Base-by-base conservation (phyloP, 495 filamentous ascomycete genomes). In the Niebla homalea region DNA sequence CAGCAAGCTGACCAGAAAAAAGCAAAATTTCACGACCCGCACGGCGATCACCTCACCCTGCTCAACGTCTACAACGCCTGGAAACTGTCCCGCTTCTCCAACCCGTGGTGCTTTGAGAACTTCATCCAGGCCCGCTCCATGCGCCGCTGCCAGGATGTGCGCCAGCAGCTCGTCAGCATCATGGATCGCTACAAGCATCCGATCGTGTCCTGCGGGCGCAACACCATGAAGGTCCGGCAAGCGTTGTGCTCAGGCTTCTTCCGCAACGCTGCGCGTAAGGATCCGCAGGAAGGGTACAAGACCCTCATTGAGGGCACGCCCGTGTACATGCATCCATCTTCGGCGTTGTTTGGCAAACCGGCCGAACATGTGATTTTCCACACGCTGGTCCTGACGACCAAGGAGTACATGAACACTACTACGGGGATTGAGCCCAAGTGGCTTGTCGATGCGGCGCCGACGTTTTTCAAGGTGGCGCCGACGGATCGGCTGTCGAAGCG, bases 51-150 rank as follows among this genome's bases (percentile, higher is more conserved):
- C 60, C 69, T 97, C 3, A 99, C 92, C 2, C 70, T 97, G 0
- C 75, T 99, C 23, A 97, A 97, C 60, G 93, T 97, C 2, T 99
- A 95, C 73, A 94, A 95, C 58, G 79, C 72, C 14, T 99, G 92
- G 92, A 94, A 93, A 61, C 68, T 79, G 14, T 83, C 77, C 54
- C 83, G 80, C 8, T 94, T 80, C 64, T 79, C 78, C 40, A 87
- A 79, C 46, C 77, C 92, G 2, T 99, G 93, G 93, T 97, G 93
- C 58, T 87, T 85, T 49, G 93, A 99, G 57, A 96, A 99, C 62
- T 99, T 93, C 66, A 93, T 99, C 58, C 92, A 99, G 60, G 87
- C 85, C 5, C 78, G 88, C 5, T 76, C 76, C 12, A 94, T 99
- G 75, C 75, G 78, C 37, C 81, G 92, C 14, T 89, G 85, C 3